Percentiles rank a stretch among this genome's conserved stretches.
phyloP scores from a whole-genome alignment of 345 rosid genomes.

The Melaleuca alternifolia region DNA sequence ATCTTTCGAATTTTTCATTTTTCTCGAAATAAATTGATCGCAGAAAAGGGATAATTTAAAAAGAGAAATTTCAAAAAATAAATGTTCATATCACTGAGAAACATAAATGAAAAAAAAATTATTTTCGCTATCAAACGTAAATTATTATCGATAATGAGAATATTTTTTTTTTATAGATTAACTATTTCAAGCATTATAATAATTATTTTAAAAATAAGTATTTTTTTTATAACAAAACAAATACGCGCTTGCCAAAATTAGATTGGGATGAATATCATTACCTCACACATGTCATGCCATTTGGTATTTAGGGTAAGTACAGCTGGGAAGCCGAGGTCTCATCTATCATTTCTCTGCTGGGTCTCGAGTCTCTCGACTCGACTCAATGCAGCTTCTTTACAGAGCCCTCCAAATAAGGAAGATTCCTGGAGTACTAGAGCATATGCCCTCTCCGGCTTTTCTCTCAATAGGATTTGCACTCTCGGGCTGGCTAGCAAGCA shows the following conservation, averaged over 20 bases:
- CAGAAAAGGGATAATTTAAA: too few species aligned
- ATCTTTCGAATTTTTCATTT: too few species aligned
- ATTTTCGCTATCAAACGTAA: too few species aligned
- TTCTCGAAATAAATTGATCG: too few species aligned
- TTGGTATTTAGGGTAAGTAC: background rate
- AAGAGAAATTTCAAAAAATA: too few species aligned
- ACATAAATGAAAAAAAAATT: too few species aligned
- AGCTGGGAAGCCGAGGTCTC: background rate
- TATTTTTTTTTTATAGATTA: too few species aligned
- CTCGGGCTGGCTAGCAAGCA: background rate
- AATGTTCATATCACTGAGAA: too few species aligned
- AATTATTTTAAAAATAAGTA: too few species aligned
- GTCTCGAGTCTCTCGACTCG: too few species aligned
- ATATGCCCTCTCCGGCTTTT: background rate
- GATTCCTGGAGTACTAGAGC: background rate
- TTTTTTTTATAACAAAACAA: background rate
- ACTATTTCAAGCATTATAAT: too few species aligned
- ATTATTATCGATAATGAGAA: too few species aligned
- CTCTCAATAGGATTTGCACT: background rate
- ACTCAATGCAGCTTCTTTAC: background rate
- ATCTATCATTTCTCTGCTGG: background rate
- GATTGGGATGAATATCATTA: background rate
- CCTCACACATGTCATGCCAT: background rate
- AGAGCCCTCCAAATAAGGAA: background rate
- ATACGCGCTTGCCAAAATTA: background rate